A percentile compares a stretch with the other conserved stretches of the same genome.
Conservation (phyloP, 345 rosid species). For the Eucalyptus victrix region DNA sequence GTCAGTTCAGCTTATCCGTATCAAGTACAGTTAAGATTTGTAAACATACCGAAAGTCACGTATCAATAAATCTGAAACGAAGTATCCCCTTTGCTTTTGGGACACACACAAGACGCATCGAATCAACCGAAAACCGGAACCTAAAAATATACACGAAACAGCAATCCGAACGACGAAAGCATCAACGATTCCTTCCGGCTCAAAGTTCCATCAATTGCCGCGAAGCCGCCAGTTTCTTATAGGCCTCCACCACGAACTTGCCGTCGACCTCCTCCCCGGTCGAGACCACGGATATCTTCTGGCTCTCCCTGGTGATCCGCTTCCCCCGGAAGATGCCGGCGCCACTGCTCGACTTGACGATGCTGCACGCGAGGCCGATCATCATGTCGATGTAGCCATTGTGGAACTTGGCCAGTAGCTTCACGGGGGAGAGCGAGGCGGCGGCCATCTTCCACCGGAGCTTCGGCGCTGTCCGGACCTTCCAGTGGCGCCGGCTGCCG, state of each 20-base stretch:
- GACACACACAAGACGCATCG: neutral
- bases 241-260: constrained; percentile 12
- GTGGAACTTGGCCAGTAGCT: constrained; percentile 14
- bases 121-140: neutral
- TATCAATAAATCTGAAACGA: neutral
- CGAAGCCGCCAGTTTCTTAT: constrained; percentile 17
- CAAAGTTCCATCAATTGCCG: neutral
- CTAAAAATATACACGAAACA: neutral
- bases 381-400: constrained; percentile 14
- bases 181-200: neutral
- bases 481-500: neutral
- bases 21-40: neutral
- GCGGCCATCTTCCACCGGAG: neutral
- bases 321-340: constrained; percentile 4
- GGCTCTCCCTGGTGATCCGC: neutral
- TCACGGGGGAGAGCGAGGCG: constrained; percentile 4
- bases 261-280: constrained; percentile 21
- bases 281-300: neutral
- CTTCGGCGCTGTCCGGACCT: neutral
- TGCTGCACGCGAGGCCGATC: constrained; percentile 1
- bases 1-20: neutral
- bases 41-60: neutral
- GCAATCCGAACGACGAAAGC: neutral
- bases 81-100: neutral
- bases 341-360: neutral